Base-by-base conservation (phyloP, 2,329 filamentous ascomycete species). In the Chaetomium strumarium region DNA sequence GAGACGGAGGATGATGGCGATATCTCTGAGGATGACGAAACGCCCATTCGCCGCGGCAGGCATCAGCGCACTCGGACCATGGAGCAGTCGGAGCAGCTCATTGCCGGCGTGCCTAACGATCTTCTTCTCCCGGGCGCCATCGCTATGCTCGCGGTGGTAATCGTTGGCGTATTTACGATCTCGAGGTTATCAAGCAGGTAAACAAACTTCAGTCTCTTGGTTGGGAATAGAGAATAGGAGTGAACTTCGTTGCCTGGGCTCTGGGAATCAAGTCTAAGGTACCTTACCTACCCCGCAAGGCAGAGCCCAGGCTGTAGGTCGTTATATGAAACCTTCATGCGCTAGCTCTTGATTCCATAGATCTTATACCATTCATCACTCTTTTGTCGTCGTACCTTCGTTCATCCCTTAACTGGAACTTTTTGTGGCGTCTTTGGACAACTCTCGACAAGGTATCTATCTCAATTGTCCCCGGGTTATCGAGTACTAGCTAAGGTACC, bases 101-200 rank as follows among this genome's bases (percentile, higher is more conserved):
- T 99, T 65, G 80, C 85, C 2, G 93, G 93, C 50, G 87, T 99
- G 33, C 90, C 93, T 9, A 99, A 99, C 66, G 93, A 99, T 65
- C 75, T 97, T 50, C 76, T 99, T 16, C 79, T 97, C 39, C 93
- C 93, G 0, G 93, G 93, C 60, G 93, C 93, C 17, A 92, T 99
- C 67, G 90, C 93, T 52, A 91, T 91, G n/a, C 73, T 99, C 65
- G 93, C 92, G 10, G 89, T 95, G 40, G 91, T 96, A 36, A 96
- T 99, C 70, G 78, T 95, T 38, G 89, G 88, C 59, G 92, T 97
- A 11, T 99, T 99, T 72, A 84, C 90, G 39, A 83, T 99, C 63
- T 84, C 88, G 55, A 83, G 90, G 59, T 73, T 84, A 57, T 75
- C 76, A 34, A 79, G 75, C 69, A 70, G 78, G 65, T 81, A 72